Evolutionary conservation across 176 grass and related monocot species (phyloP).

Genomic region (Raddia guianensis): DNA sequence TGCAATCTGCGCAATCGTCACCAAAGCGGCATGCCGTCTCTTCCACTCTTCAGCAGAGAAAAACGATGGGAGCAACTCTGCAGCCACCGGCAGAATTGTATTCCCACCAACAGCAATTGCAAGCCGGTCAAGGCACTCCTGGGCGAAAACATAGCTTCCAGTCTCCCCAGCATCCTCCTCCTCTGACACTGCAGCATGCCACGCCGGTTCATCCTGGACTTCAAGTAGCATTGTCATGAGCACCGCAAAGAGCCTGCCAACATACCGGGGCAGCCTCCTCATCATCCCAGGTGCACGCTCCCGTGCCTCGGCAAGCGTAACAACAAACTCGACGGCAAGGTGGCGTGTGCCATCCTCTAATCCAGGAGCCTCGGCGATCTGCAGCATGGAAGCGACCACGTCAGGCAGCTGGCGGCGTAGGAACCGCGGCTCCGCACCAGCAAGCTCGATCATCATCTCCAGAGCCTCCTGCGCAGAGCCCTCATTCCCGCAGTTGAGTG

Average conservation of each 20-base stretch:
- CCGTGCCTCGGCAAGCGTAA: conserved; percentile 83
- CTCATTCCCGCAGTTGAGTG: conserved; percentile 90
- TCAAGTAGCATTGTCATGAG: conserved; percentile 94
- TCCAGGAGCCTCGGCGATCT: conserved; percentile 74
- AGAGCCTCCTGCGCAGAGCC: conserved; percentile 89
- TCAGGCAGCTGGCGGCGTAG: conserved; percentile 88
- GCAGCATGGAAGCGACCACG: conserved; percentile 87
- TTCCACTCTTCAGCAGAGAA: conserved; percentile 79
- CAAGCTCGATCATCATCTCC: conserved; percentile 93
- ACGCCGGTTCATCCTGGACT: conserved; percentile 81
- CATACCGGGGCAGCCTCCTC: conserved; percentile 74
- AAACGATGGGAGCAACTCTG: conserved; percentile 75
- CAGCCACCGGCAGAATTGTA: conserved; percentile 76
- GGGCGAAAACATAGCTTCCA: conserved; percentile 73
- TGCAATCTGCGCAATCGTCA: conserved; percentile 92
- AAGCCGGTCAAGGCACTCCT: conserved; percentile 90
- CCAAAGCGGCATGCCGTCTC: conserved; percentile 75
- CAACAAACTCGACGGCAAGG: conserved; percentile 87
- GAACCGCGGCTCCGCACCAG: conserved; percentile 74
- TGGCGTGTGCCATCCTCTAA: conserved; percentile 93
- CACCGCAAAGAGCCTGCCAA: conserved; percentile 76
- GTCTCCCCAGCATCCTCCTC: conserved; percentile 89
- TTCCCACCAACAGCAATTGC: conserved; percentile 93
- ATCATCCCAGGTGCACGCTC: conserved; percentile 97
- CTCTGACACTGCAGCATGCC: conserved; percentile 73